Conservation (phyloP, 1,284 basidiomycete genomes). For the Ganoderma boninense region DNA sequence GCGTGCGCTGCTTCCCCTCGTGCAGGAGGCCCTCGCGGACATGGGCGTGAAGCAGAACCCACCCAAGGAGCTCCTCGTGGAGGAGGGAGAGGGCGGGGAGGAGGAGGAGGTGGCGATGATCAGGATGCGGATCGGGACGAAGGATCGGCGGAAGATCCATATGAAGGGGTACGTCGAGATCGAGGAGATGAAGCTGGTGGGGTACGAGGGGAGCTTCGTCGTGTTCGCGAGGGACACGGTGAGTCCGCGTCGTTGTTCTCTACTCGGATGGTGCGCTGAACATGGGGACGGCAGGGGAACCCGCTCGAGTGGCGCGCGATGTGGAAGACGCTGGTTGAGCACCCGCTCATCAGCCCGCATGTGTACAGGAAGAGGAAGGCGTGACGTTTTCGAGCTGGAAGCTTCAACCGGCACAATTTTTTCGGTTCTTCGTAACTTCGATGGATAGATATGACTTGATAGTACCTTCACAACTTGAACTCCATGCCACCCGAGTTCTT, state of each 20-base stretch:
- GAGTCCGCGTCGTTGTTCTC: constrained; percentile 32
- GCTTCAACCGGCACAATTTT: too few species aligned
- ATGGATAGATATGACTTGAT: too few species aligned
- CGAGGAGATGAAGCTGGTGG: constrained; percentile 60
- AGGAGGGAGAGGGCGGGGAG: constrained; percentile 18
- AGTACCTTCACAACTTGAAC: too few species aligned
- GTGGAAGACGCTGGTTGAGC: constrained; percentile 69
- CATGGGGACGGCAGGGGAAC: constrained; percentile 58
- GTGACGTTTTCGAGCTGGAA: neutral
- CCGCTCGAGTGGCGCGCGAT: constrained; percentile 79
- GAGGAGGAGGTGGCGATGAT: constrained; percentile 33
- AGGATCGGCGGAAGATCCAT: constrained; percentile 63
- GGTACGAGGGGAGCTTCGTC: constrained; percentile 64
- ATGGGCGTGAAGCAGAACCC: constrained; percentile 62
- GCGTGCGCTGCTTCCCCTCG: constrained; percentile 54
- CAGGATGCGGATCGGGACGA: constrained; percentile 69
- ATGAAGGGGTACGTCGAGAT: constrained; percentile 78
- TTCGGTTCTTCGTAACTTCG: too few species aligned
- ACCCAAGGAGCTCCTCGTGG: constrained; percentile 36
- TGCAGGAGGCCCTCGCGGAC: constrained; percentile 58
- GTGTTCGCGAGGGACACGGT: constrained; percentile 73
- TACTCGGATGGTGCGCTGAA: neutral
- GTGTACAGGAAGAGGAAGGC: constrained; percentile 53
- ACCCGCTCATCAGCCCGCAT: constrained; percentile 59
- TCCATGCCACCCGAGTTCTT: too few species aligned